Conservation (phyloP, 2,329 filamentous ascomycete species). For the Aspergillus piperis region DNA sequence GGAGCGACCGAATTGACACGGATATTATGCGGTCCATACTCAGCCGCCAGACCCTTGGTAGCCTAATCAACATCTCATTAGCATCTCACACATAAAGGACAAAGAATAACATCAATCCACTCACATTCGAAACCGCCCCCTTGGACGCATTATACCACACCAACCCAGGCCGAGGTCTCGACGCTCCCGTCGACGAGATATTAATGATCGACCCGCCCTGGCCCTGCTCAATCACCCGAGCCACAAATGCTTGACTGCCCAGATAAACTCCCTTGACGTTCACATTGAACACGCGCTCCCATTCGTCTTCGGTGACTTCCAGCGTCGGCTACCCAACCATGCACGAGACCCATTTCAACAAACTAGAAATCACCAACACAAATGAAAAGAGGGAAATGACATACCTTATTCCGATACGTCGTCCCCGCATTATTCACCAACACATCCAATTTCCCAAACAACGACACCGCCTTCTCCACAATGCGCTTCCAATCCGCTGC, state of each 20-base stretch:
- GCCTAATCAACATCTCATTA: conserved; percentile 43
- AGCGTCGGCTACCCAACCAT: conserved; percentile 44
- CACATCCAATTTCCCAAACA: conserved; percentile 43
- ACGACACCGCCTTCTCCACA: conserved; percentile 32
- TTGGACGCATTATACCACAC: conserved; percentile 52
- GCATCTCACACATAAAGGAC: not conserved
- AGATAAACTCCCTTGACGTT: conserved; percentile 48
- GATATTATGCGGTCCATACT: conserved; percentile 72
- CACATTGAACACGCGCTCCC: conserved; percentile 47
- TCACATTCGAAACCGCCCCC: conserved; percentile 47
- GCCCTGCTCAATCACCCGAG: conserved; percentile 41
- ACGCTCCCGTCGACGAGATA: conserved; percentile 47
- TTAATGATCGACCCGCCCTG: conserved; percentile 48
- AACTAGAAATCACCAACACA: no score
- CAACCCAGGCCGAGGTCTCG: conserved; percentile 44
- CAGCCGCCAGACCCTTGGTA: conserved; percentile 68
- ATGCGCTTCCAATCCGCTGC: conserved; percentile 36
- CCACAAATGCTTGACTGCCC: conserved; percentile 37
- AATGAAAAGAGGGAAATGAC: not conserved
- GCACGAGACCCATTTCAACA: no score
- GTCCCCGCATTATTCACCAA: conserved; percentile 53
- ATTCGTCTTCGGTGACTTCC: conserved; percentile 47
- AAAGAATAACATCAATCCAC: conserved; percentile 7
- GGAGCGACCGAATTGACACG: conserved; percentile 73
- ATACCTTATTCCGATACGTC: conserved; percentile 43